Percentiles rank a stretch among this genome's conserved stretches.
These are phyloP conservation scores for Candida berthetii DNA, from an alignment of 805 yeast species.

Conservation along the genomic window DNA sequence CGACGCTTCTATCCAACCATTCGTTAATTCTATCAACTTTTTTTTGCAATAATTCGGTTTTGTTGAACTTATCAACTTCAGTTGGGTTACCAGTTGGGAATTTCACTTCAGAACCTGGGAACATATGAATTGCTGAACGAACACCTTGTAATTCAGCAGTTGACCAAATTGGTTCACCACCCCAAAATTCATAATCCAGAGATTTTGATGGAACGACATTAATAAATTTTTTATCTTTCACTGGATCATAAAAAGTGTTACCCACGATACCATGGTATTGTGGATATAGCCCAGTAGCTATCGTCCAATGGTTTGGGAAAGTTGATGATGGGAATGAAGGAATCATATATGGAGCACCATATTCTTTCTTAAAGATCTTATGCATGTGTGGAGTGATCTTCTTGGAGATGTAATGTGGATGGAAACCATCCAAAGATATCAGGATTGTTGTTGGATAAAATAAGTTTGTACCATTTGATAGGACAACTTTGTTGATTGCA, in stretches of 20 bases:
- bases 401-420: constrained; percentile 75
- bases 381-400: constrained; percentile 68
- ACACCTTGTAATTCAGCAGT: constrained; percentile 63
- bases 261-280: constrained; percentile 84
- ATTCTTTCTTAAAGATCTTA: constrained; percentile 41
- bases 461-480: constrained; percentile 17
- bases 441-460: constrained; percentile 69
- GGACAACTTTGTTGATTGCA: not conserved
- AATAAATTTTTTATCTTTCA: constrained; percentile 46
- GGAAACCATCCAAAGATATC: constrained; percentile 83
- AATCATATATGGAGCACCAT: constrained; percentile 74
- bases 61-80: constrained; percentile 56
- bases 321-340: constrained; percentile 89
- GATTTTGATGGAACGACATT: constrained; percentile 53
- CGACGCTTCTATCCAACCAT: constrained; percentile 60
- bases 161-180: constrained; percentile 86
- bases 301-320: constrained; percentile 88
- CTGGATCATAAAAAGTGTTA: constrained; percentile 70
- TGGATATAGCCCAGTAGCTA: constrained; percentile 83
- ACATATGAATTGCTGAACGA: constrained; percentile 81
- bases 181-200: constrained; percentile 66
- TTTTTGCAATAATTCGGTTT: constrained; percentile 47
- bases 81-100: constrained; percentile 43
- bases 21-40: constrained; percentile 54
- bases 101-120: constrained; percentile 89